Conservation (phyloP, 306 rosid species). For the Datisca glomerata region DNA sequence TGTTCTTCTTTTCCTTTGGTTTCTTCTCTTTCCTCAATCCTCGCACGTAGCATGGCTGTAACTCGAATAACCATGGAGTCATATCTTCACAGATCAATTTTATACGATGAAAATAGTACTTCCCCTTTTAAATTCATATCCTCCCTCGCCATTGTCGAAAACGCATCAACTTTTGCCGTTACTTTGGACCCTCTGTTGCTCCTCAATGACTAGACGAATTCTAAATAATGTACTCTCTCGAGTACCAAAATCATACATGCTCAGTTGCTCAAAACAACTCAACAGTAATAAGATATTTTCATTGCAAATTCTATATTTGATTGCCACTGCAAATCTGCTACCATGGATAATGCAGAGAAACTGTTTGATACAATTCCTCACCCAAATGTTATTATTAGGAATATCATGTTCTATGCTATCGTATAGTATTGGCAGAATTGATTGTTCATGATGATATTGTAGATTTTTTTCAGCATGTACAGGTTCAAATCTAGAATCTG, state of each 20-base stretch:
- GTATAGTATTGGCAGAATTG: no score
- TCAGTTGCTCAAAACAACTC: conserved; percentile 22
- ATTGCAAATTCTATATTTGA: conserved; percentile 26
- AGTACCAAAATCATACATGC: conserved; percentile 35
- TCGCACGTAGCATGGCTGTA: no score
- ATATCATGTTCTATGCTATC: no score
- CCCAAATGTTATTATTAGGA: no score
- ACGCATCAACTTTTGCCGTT: neutral
- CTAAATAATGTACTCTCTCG: conserved; percentile 7
- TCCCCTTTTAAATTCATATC: conserved; percentile 24
- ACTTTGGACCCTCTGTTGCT: conserved; percentile 23
- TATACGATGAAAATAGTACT: conserved; percentile 11
- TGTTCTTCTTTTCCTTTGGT: no score
- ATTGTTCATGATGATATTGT: no score
- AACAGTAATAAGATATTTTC: conserved; percentile 26
- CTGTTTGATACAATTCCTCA: no score
- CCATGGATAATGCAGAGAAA: conserved; percentile 20
- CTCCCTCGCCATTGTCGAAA: conserved; percentile 18
- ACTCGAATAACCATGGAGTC: no score
- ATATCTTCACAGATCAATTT: conserved; percentile 2
- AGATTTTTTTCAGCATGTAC: no score
- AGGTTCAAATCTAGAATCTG: no score
- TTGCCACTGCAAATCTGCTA: conserved; percentile 21
- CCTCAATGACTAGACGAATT: conserved; percentile 23
- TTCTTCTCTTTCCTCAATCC: no score